phyloP scores from a whole-genome alignment of 2,329 filamentous ascomycete species.

The Fusarium virguliforme region DNA sequence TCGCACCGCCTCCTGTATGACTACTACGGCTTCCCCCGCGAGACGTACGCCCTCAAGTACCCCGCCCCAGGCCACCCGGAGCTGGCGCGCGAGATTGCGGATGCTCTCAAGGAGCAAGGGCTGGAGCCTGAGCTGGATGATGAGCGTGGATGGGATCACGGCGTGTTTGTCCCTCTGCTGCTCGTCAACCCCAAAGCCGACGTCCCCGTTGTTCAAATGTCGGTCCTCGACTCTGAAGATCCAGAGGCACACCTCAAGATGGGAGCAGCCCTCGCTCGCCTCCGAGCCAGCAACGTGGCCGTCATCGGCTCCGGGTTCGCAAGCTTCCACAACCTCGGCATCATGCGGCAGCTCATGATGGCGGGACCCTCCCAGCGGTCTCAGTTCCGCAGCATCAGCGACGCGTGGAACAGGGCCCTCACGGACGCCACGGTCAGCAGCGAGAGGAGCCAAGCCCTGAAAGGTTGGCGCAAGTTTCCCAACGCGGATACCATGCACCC shows the following conservation, averaged over 20 bases:
- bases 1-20: slow-evolving; percentile 70
- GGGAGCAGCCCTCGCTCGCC: slow-evolving; percentile 66
- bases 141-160: slow-evolving; percentile 71
- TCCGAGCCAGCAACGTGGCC: slow-evolving; percentile 70
- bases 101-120: slow-evolving; percentile 64
- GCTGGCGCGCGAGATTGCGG: slow-evolving; percentile 65
- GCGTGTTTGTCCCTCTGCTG: slow-evolving; percentile 72
- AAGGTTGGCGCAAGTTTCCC: slow-evolving; percentile 65
- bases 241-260: slow-evolving; percentile 66
- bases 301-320: slow-evolving; percentile 74
- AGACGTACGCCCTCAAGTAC: slow-evolving; percentile 70
- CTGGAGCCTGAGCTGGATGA: slow-evolving; percentile 59
- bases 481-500: slow-evolving; percentile 70
- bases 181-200: slow-evolving; percentile 68
- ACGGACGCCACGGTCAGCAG: slow-evolving; percentile 58
- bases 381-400: slow-evolving; percentile 50
- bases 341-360: slow-evolving; percentile 60
- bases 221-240: slow-evolving; percentile 68
- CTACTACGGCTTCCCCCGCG: slow-evolving; percentile 72
- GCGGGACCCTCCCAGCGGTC: slow-evolving; percentile 43
- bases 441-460: slow-evolving; percentile 58
- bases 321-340: slow-evolving; percentile 69
- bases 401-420: slow-evolving; percentile 65
- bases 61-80: slow-evolving; percentile 70
- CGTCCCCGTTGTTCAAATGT: slow-evolving; percentile 71